A percentile compares a stretch with the other conserved stretches of the same genome.
Conservation (phyloP, 2,329 filamentous ascomycete genomes). For the Claviceps pazoutovae region DNA sequence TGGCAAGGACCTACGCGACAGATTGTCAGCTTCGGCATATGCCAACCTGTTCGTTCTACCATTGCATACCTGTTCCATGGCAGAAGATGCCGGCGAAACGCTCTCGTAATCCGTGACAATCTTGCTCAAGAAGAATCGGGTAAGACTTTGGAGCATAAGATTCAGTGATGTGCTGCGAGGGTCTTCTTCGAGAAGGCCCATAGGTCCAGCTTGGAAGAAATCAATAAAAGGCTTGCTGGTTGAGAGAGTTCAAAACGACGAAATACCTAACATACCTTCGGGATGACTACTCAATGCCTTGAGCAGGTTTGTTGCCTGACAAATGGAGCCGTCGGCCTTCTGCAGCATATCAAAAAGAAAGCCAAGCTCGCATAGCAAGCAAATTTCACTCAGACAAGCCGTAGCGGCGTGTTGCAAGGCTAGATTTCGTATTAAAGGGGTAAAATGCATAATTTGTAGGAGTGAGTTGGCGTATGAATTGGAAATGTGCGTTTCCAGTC, state of each 20-base stretch:
- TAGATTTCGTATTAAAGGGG: conserved; percentile 73
- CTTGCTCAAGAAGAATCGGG: conserved; percentile 72
- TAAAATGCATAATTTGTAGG: conserved; percentile 83
- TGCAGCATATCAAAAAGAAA: conserved; percentile 97
- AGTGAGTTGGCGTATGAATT: conserved; percentile 94
- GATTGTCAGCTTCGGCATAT: not conserved
- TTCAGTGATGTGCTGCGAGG: conserved; percentile 58
- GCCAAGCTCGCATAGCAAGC: conserved; percentile 84
- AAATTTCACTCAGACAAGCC: conserved; percentile 67
- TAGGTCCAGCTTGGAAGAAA: conserved; percentile 41
- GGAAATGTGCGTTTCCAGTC: conserved; percentile 87
- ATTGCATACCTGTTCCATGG: conserved; percentile 53
- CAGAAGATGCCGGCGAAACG: conserved; percentile 44
- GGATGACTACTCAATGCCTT: conserved; percentile 77
- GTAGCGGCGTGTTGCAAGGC: conserved; percentile 81
- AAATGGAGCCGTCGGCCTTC: conserved; percentile 86
- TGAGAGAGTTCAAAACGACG: not conserved
- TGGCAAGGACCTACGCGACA: conserved; percentile 40
- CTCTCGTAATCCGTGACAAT: conserved; percentile 64
- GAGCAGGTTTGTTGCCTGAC: conserved; percentile 88
- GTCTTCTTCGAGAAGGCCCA: conserved; percentile 78
- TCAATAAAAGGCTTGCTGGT: not conserved
- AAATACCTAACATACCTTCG: conserved; percentile 37
- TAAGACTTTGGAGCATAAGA: conserved; percentile 72
- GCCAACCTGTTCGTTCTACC: not conserved